A percentile compares a stretch with the other conserved stretches of the same genome.
phyloP scores from a whole-genome alignment of 192 early-diverging fungal genomes.

The Allomyces macrogynus region DNA sequence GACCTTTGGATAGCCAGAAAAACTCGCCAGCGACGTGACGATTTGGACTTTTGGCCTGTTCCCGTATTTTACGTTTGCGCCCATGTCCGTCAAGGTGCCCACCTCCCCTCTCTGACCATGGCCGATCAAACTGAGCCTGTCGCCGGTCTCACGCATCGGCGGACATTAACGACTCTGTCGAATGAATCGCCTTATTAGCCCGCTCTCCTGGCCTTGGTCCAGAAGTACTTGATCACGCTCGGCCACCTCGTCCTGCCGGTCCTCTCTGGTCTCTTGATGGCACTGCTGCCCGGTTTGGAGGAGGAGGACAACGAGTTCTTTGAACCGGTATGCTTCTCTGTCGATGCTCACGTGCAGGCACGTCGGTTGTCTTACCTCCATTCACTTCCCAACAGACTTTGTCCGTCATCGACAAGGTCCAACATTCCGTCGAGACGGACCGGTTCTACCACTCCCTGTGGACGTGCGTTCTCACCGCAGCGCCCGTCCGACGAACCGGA shows the following conservation, averaged over 20 bases:
- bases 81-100: slow-evolving; percentile 52
- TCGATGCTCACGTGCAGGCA: background rate
- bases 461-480: slow-evolving; percentile 50
- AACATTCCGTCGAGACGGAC: slow-evolving; percentile 37
- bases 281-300: slow-evolving; percentile 64
- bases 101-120: background rate
- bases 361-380: slow-evolving; percentile 22
- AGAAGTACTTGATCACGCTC: slow-evolving; percentile 53
- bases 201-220: slow-evolving; percentile 55
- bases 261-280: slow-evolving; percentile 58
- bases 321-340: slow-evolving; percentile 30
- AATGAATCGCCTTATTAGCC: slow-evolving; percentile 20
- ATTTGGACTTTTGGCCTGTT: slow-evolving; percentile 79
- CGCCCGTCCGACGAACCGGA: slow-evolving; percentile 44
- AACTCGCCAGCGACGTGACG: slow-evolving; percentile 57
- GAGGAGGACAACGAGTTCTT: slow-evolving; percentile 75
- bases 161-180: no score
- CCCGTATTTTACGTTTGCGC: slow-evolving; percentile 70
- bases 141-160: no score
- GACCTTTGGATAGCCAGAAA: slow-evolving; percentile 24
- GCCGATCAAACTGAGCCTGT: no score
- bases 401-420: slow-evolving; percentile 30
- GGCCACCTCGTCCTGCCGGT: slow-evolving; percentile 44
- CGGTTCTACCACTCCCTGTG: slow-evolving; percentile 73
- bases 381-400: no score